Evolutionary conservation across 306 rosid species (phyloP).

Genomic region (Cucumis cinereus): DNA sequence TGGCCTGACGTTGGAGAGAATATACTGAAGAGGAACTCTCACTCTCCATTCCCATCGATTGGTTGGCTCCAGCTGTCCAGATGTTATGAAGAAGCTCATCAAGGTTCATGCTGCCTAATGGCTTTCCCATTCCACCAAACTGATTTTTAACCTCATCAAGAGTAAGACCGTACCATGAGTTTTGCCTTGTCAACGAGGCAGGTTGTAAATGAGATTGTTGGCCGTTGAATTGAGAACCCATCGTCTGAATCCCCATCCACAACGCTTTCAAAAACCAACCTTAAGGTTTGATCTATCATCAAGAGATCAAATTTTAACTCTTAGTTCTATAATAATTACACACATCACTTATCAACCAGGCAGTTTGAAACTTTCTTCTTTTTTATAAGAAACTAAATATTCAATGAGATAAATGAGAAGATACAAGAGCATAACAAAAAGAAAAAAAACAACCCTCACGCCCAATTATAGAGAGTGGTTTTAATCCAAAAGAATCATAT

Average conservation of each 20-base stretch:
- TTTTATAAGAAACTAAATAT: no score
- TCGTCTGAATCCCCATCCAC: constrained; percentile 66
- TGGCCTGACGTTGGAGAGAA: constrained; percentile 51
- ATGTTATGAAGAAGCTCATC: constrained; percentile 70
- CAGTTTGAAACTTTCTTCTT: no score
- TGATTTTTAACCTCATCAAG: constrained; percentile 46
- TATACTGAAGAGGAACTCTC: constrained; percentile 24
- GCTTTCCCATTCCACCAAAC: constrained; percentile 45
- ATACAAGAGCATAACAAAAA: no score
- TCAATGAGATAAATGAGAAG: no score
- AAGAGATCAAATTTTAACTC: background rate
- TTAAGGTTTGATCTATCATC: background rate
- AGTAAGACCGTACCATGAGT: constrained; percentile 57
- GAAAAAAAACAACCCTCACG: no score
- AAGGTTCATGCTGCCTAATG: constrained; percentile 56
- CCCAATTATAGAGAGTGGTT: no score
- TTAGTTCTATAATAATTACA: background rate
- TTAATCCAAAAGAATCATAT: no score
- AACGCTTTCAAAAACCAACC: constrained; percentile 14
- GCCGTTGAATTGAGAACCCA: constrained; percentile 53
- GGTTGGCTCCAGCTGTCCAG: constrained; percentile 56
- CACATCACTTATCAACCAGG: background rate
- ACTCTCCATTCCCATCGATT: constrained; percentile 22
- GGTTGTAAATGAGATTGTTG: constrained; percentile 52
- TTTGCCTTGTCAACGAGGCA: constrained; percentile 34